These are phyloP conservation scores for Suillus subaureus DNA, from an alignment of 768 basidiomycete genomes.

Conservation along the genomic window DNA sequence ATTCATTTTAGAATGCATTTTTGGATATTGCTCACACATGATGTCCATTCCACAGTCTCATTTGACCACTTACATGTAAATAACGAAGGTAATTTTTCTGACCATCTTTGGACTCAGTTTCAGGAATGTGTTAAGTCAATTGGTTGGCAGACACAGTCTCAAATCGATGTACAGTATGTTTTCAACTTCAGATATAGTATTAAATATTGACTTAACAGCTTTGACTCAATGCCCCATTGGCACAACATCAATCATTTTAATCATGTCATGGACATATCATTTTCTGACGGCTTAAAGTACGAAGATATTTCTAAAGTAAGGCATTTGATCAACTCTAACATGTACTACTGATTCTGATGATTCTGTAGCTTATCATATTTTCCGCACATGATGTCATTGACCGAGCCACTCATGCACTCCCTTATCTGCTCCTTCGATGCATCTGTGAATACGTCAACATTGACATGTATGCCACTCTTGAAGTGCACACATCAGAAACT, in stretches of 20 bases:
- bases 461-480: conserved; percentile 31
- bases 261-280: too few species aligned
- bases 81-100: conserved; percentile 32
- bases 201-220: conserved; percentile 20
- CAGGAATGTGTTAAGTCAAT: conserved; percentile 19
- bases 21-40: conserved; percentile 35
- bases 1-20: conserved; percentile 33
- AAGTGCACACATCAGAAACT: conserved; percentile 34
- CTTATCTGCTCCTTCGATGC: too few species aligned
- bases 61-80: conserved; percentile 44
- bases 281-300: conserved; percentile 36
- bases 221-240: conserved; percentile 33
- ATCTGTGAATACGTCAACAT: conserved; percentile 35
- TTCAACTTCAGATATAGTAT: conserved; percentile 5
- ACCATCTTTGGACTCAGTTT: conserved; percentile 34
- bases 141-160: conserved; percentile 9
- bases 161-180: conserved; percentile 26
- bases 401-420: not conserved
- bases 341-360: not conserved
- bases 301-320: conserved; percentile 40
- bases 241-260: too few species aligned
- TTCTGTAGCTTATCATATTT: conserved; percentile 32
- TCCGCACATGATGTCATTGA: conserved; percentile 28
- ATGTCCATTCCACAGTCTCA: conserved; percentile 34
- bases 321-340: not conserved